Percentiles rank a stretch among this genome's conserved stretches.
phyloP scores from a whole-genome alignment of 129 eudicot genomes.

The Chrysanthemum lavandulifolium region DNA sequence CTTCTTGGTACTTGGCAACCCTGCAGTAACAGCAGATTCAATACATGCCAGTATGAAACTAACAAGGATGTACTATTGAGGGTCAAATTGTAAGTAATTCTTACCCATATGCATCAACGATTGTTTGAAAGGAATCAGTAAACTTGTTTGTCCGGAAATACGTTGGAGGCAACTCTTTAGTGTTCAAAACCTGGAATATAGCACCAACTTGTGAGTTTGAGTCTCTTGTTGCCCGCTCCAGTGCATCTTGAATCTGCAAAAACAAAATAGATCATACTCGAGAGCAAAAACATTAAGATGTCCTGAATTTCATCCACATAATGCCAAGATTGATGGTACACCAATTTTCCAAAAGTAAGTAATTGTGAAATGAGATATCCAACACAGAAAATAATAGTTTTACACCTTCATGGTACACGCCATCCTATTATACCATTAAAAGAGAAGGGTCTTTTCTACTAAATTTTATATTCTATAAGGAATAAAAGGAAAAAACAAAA shows the following conservation, averaged over 20 bases:
- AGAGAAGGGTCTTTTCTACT: neutral
- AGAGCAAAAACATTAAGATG: no score
- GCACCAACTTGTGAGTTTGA: slow-evolving; percentile 93
- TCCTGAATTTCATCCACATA: neutral
- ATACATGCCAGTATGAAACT: neutral
- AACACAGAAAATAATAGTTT: neutral
- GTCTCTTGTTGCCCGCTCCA: slow-evolving; percentile 70
- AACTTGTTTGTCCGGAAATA: slow-evolving; percentile 82
- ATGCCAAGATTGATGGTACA: neutral
- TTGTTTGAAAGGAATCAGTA: slow-evolving; percentile 80
- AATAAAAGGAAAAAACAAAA: no score
- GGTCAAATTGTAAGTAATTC: slow-evolving; percentile 6
- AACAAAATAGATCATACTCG: neutral
- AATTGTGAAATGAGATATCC: neutral
- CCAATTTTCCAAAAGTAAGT: neutral
- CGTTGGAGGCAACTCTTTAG: slow-evolving; percentile 89
- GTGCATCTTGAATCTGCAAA: slow-evolving; percentile 80
- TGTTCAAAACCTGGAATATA: slow-evolving; percentile 74
- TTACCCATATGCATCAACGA: slow-evolving; percentile 99
- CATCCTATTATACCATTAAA: neutral
- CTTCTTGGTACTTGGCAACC: slow-evolving; percentile 96
- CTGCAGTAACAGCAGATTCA: slow-evolving; percentile 39
- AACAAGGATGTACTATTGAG: neutral
- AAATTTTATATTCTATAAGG: no score
- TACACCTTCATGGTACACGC: neutral